These are phyloP conservation scores for Peniophora sp. DNA, from an alignment of 1,284 basidiomycete species.

Conservation along the genomic window DNA sequence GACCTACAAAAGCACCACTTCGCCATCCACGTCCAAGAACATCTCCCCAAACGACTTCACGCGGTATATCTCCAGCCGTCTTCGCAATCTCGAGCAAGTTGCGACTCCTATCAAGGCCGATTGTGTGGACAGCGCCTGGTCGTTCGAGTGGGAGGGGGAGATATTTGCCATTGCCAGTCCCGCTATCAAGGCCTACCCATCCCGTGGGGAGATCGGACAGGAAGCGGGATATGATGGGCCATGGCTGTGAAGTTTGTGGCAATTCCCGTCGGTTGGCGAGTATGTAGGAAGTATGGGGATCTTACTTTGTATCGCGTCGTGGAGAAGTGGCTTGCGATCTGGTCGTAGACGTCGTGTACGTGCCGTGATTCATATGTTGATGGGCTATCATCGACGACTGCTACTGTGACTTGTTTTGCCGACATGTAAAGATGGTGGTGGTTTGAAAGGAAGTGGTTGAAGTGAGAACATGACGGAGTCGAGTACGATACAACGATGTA, in stretches of 20 bases:
- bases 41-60: constrained; percentile 75
- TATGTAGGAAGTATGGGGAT: constrained; percentile 2
- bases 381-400: constrained; percentile 36
- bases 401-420: constrained; percentile 25
- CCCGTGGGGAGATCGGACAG: constrained; percentile 68
- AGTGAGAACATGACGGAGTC: background rate
- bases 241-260: constrained; percentile 51
- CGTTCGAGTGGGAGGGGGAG: constrained; percentile 60
- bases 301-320: constrained; percentile 88
- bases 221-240: constrained; percentile 88
- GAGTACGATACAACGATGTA: background rate
- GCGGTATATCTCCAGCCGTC: constrained; percentile 40
- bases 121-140: constrained; percentile 54
- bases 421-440: background rate
- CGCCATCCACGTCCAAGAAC: constrained; percentile 68
- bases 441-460: background rate
- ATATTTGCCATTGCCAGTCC: constrained; percentile 98
- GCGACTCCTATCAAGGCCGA: constrained; percentile 78
- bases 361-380: constrained; percentile 62
- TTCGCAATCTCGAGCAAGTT: constrained; percentile 75
- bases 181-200: constrained; percentile 87
- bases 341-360: constrained; percentile 85
- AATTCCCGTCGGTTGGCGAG: constrained; percentile 2
- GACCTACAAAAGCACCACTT: constrained; percentile 66
- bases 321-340: constrained; percentile 89